Evolutionary conservation across 441 rosid species (phyloP).

Genomic region (Breynia disticha): DNA sequence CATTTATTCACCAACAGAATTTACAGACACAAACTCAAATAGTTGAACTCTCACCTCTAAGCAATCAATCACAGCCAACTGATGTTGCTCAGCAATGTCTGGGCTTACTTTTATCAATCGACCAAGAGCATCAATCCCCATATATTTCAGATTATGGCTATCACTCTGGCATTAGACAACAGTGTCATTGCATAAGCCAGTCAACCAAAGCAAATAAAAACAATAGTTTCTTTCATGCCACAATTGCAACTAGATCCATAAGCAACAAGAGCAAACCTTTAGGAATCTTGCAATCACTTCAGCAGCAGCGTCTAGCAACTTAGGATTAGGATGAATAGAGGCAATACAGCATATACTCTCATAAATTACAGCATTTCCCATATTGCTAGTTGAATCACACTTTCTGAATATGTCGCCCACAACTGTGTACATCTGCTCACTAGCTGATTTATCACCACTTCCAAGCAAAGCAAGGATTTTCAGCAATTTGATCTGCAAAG

Average conservation of each 20-base stretch:
- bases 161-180: slow-evolving; percentile 61
- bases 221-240: not conserved
- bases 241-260: slow-evolving; percentile 7
- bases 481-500: slow-evolving; percentile 75
- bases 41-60: slow-evolving; percentile 41
- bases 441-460: slow-evolving; percentile 88
- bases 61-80: slow-evolving; percentile 95
- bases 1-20: too few species aligned
- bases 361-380: slow-evolving; percentile 87
- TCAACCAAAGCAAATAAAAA: not conserved
- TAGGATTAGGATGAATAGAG: slow-evolving; percentile 72
- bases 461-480: slow-evolving; percentile 89
- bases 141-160: slow-evolving; percentile 83
- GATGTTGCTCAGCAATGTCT: slow-evolving; percentile 94
- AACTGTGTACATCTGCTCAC: slow-evolving; percentile 88
- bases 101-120: slow-evolving; percentile 80
- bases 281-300: slow-evolving; percentile 76
- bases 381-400: slow-evolving; percentile 78
- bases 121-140: slow-evolving; percentile 97
- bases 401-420: slow-evolving; percentile 82
- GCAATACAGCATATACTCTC: slow-evolving; percentile 88
- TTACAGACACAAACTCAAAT: too few species aligned
- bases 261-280: slow-evolving; percentile 46
- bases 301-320: slow-evolving; percentile 81
- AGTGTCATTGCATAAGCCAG: slow-evolving; percentile 12